These are phyloP conservation scores for Musa schizocarpa DNA, from an alignment of 176 grass and related monocot species.

Conservation along the genomic window DNA sequence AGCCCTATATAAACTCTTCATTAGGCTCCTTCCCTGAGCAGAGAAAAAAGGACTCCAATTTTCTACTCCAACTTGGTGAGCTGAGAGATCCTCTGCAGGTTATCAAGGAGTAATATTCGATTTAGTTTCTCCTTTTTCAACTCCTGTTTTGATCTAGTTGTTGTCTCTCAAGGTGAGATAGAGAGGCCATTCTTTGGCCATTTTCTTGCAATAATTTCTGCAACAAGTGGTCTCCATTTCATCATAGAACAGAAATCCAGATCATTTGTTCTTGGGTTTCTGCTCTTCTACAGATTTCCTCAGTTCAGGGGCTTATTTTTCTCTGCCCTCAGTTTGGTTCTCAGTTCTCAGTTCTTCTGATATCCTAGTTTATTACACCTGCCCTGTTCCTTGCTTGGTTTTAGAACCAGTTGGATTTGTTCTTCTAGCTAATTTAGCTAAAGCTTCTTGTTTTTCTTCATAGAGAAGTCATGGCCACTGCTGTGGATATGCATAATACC, in stretches of 20 bases:
- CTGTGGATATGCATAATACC: constrained; percentile 31
- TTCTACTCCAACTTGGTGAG: too few species aligned
- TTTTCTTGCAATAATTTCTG: too few species aligned
- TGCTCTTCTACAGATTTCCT: too few species aligned
- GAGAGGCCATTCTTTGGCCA: too few species aligned
- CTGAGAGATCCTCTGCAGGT: too few species aligned
- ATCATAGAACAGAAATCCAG: too few species aligned
- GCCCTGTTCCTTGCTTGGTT: background rate
- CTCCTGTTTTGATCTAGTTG: background rate
- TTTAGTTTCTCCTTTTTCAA: background rate
- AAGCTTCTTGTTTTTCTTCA: constrained; percentile 18
- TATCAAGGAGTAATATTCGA: background rate
- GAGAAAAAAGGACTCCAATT: too few species aligned
- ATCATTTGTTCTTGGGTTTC: too few species aligned
- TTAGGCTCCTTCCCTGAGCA: background rate
- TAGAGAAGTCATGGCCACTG: constrained; percentile 41
- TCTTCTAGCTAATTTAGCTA: background rate
- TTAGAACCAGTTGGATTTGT: background rate
- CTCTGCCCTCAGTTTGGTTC: background rate
- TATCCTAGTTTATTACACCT: background rate
- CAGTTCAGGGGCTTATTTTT: background rate
- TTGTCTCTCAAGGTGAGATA: too few species aligned
- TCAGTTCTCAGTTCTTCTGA: background rate
- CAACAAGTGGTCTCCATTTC: too few species aligned
- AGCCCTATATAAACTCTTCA: background rate